Evolutionary conservation across 2,329 filamentous ascomycete genomes (phyloP).

Genomic region (Emergomyces africanus): DNA sequence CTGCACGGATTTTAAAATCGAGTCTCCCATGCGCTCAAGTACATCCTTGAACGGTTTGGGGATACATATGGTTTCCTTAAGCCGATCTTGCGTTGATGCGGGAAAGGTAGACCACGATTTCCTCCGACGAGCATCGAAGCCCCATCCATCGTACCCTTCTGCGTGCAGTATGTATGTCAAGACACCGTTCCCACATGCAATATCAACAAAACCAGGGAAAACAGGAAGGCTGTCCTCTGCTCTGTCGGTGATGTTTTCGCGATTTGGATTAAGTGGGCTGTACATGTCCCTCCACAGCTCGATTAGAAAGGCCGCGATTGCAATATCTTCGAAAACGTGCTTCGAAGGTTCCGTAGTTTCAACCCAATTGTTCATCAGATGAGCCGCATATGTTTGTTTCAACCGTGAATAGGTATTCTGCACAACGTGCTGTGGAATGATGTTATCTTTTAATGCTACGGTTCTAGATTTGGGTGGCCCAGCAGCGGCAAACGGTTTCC

Average conservation of each 20-base stretch:
- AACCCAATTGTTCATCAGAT: constrained; percentile 62
- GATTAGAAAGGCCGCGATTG: constrained; percentile 82
- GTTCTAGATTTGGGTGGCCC: constrained; percentile 43
- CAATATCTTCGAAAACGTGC: constrained; percentile 89
- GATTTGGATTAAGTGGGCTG: constrained; percentile 16
- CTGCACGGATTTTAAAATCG: not conserved
- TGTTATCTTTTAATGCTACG: constrained; percentile 72
- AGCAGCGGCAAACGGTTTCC: constrained; percentile 13
- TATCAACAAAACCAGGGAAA: constrained; percentile 89
- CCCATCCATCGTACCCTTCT: constrained; percentile 77
- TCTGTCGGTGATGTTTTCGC: constrained; percentile 5
- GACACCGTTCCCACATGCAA: constrained; percentile 90
- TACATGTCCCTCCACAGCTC: constrained; percentile 90
- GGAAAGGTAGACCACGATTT: constrained; percentile 75
- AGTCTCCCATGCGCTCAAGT: constrained; percentile 1
- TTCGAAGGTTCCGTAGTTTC: constrained; percentile 80
- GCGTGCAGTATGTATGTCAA: constrained; percentile 68
- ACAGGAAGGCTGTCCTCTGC: not conserved
- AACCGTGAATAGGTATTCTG: constrained; percentile 73
- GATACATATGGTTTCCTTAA: constrained; percentile 49
- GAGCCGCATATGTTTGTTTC: constrained; percentile 64
- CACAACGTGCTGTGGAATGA: constrained; percentile 62
- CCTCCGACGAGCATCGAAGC: constrained; percentile 76
- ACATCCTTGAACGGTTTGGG: constrained; percentile 37
- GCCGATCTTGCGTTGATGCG: constrained; percentile 30